Evolutionary conservation across 2,329 filamentous ascomycete species (phyloP), one percentile per base, ranked within the genome.

Genomic region (Beauveria bassiana): DNA sequence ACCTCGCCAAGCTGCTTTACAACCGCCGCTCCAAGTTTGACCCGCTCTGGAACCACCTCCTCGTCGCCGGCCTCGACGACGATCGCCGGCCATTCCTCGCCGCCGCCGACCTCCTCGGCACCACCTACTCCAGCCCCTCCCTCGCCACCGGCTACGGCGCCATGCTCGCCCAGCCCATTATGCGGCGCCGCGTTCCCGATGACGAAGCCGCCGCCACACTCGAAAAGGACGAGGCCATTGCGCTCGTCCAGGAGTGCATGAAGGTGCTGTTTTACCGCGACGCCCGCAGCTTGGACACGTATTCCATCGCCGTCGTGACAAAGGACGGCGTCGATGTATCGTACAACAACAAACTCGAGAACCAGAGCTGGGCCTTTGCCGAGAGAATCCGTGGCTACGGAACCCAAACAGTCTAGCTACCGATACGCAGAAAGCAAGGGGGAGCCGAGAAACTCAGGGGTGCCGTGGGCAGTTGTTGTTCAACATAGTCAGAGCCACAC

Each of bases 221-320:
- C 66, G 86, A 81, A 46, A 84, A 86, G 73, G 93, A 97, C 70
- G 76, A 90, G 72, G 95, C 95, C 54, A 81, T 97, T 64, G 80
- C 88, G 62, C 84, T 91, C 46, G 78, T 99, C 72, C 89, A 89
- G 80, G 90, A 96, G 78, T 96, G 92, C 77, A 93, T 99, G 90
- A 98, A 98, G 84, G 93, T 98, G 59, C 82, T 99, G 64, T 99
- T 90, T 81, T 99, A 99, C 81, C 86, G 95, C 70, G 95, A 99
- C 77, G 95, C 95, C 50, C 87, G 95, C 75, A 96, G 90, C 78
- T 78, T 95, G 77, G 92, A 97, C 77, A 83, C 84, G 68, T 99
- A 97, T 80, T 95, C 90, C 66, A 87, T 98, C 73, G 93, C 93
- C 22, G 83, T 98, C 60, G 83, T 99, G 61, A 95, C 90, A 61